A percentile compares a stretch with the other conserved stretches of the same genome.
These are phyloP conservation scores for Aphanomyces invadans DNA, from an alignment of 352 stramenopile genomes.

Conservation along the genomic window DNA sequence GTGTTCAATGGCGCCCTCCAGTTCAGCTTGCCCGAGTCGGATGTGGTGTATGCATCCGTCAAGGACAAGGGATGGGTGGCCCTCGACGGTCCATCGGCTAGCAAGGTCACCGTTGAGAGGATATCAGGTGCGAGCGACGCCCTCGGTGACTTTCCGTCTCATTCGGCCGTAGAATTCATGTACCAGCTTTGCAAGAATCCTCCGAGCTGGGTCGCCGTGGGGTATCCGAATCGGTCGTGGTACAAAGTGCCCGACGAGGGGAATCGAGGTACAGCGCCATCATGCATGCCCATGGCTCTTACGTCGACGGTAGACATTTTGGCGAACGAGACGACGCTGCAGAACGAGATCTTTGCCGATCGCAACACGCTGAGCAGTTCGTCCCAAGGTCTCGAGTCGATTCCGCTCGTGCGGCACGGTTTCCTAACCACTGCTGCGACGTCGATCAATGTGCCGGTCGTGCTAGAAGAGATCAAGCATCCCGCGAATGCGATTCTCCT, in stretches of 20 bases:
- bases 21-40: slow-evolving; percentile 63
- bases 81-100: slow-evolving; percentile 33
- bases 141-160: background rate
- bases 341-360: slow-evolving; percentile 66
- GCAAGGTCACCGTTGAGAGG: slow-evolving; percentile 22
- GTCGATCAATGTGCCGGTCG: slow-evolving; percentile 30
- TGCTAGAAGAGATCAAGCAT: slow-evolving; percentile 79
- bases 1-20: slow-evolving; percentile 68
- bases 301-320: slow-evolving; percentile 37
- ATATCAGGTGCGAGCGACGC: slow-evolving; percentile 7
- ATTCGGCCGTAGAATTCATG: slow-evolving; percentile 26
- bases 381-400: slow-evolving; percentile 58
- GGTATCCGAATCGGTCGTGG: slow-evolving; percentile 69
- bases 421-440: background rate
- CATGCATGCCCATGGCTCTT: slow-evolving; percentile 27
- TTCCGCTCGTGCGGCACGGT: slow-evolving; percentile 55
- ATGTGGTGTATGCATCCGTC: slow-evolving; percentile 64
- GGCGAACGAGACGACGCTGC: slow-evolving; percentile 58
- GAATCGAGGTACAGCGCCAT: background rate
- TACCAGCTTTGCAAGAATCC: slow-evolving; percentile 74
- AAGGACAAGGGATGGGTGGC: slow-evolving; percentile 76
- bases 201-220: slow-evolving; percentile 72
- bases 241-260: slow-evolving; percentile 72
- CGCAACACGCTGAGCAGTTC: slow-evolving; percentile 60
- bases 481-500: slow-evolving; percentile 62